Conservation (phyloP, 805 yeast genomes). For the Lipomyces sp. region DNA sequence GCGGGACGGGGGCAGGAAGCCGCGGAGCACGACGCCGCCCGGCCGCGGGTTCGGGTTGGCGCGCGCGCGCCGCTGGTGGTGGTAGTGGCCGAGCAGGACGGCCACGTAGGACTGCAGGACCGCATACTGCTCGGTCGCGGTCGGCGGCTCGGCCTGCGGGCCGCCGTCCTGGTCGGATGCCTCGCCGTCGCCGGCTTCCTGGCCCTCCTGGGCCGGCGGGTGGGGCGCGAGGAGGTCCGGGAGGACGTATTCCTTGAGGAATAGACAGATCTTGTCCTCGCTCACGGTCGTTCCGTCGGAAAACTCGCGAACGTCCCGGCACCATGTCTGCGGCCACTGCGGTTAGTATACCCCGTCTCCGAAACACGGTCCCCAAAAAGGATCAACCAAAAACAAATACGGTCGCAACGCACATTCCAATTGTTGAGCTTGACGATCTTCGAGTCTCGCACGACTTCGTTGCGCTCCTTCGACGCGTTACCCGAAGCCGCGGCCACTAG, state of each 20-base stretch:
- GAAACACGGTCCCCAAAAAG: no score
- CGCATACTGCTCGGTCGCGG: constrained; percentile 5
- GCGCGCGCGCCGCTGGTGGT: constrained; percentile 18
- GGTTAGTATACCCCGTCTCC: no score
- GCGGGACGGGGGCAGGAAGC: constrained; percentile 13
- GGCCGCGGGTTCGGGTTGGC: constrained; percentile 20
- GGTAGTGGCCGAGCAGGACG: constrained; percentile 18
- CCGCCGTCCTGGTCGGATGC: background rate
- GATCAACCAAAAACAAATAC: background rate
- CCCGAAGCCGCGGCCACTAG: background rate
- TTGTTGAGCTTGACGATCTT: constrained; percentile 16
- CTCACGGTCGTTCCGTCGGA: constrained; percentile 18
- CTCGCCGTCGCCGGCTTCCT: background rate
- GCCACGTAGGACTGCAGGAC: constrained; percentile 13
- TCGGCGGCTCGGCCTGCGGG: background rate
- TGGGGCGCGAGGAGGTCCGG: constrained; percentile 1
- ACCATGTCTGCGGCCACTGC: no score
- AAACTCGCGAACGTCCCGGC: constrained; percentile 24
- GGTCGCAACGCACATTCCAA: constrained; percentile 17
- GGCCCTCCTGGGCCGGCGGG: background rate
- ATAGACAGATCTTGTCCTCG: constrained; percentile 26
- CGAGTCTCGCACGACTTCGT: background rate
- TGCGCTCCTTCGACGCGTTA: background rate
- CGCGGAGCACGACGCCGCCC: constrained; percentile 11
- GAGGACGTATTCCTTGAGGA: constrained; percentile 18